phyloP scores from a whole-genome alignment of 495 filamentous ascomycete species.

The Beverwykella pulmonaria region DNA sequence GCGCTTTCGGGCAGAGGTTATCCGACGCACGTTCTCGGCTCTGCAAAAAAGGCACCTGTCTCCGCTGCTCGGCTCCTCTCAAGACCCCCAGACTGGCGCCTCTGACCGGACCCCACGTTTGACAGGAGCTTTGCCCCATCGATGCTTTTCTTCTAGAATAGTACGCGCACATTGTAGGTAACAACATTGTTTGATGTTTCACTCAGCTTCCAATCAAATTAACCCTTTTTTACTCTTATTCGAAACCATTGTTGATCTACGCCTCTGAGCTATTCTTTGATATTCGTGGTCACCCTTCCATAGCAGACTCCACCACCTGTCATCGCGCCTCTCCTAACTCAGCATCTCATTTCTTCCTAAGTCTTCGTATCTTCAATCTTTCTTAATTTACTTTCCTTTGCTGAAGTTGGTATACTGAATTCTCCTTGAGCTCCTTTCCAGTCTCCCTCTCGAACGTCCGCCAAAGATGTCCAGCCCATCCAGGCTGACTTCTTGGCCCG shows the following conservation, averaged over 20 bases:
- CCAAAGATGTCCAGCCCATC: slow-evolving; percentile 2
- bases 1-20: neutral
- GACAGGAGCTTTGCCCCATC: neutral
- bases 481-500: neutral
- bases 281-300: neutral
- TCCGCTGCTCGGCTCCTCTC: neutral
- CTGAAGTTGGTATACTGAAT: neutral
- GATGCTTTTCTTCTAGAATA: slow-evolving; percentile 7
- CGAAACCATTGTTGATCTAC: neutral
- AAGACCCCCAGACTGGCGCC: neutral
- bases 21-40: neutral
- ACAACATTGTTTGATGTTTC: slow-evolving; percentile 9
- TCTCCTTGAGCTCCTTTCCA: neutral
- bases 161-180: neutral
- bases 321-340: no score
- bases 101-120: neutral
- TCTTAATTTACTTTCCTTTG: neutral
- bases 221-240: neutral
- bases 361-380: neutral
- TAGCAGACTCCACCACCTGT: no score
- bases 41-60: neutral
- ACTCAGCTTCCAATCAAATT: neutral
- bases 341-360: neutral
- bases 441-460: neutral
- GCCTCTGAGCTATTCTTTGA: neutral